phyloP scores from a whole-genome alignment of 495 filamentous ascomycete genomes.

The Aspergillus biplanus region DNA sequence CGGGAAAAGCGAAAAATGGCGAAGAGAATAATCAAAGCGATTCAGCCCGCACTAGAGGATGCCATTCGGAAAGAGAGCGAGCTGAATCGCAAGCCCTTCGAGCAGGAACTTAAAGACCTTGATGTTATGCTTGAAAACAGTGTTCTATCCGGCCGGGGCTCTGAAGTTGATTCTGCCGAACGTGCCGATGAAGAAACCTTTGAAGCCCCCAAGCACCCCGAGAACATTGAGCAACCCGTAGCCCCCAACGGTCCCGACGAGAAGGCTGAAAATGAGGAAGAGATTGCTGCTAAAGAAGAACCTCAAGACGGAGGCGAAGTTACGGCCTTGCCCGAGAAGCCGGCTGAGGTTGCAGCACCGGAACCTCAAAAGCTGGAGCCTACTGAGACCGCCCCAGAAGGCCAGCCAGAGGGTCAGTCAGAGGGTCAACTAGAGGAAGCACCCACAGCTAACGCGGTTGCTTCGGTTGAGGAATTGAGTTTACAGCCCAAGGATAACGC shows the following conservation, averaged over 20 bases:
- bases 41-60: constrained; percentile 76
- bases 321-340: constrained; percentile 9
- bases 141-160: constrained; percentile 50
- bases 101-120: constrained; percentile 71
- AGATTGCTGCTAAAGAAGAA: constrained; percentile 26
- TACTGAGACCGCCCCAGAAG: constrained; percentile 6
- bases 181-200: constrained; percentile 30
- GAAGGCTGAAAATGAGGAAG: constrained; percentile 26
- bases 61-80: constrained; percentile 81
- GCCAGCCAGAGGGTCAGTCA: constrained; percentile 5
- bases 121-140: constrained; percentile 69
- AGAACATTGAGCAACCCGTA: neutral
- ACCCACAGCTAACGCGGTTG: neutral
- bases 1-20: constrained; percentile 71
- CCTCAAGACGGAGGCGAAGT: constrained; percentile 17
- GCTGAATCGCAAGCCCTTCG: constrained; percentile 67
- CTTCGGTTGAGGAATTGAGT: constrained; percentile 1
- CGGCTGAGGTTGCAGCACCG: constrained; percentile 10
- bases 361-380: constrained; percentile 13
- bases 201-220: constrained; percentile 13
- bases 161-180: constrained; percentile 38
- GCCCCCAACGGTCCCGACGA: constrained; percentile 24
- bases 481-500: constrained; percentile 7
- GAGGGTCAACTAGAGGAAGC: constrained; percentile 1
- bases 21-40: constrained; percentile 80